Evolutionary conservation across 225 moss, liverwort and hornwort species (phyloP).

Genomic region (Polytrichum formosum): DNA sequence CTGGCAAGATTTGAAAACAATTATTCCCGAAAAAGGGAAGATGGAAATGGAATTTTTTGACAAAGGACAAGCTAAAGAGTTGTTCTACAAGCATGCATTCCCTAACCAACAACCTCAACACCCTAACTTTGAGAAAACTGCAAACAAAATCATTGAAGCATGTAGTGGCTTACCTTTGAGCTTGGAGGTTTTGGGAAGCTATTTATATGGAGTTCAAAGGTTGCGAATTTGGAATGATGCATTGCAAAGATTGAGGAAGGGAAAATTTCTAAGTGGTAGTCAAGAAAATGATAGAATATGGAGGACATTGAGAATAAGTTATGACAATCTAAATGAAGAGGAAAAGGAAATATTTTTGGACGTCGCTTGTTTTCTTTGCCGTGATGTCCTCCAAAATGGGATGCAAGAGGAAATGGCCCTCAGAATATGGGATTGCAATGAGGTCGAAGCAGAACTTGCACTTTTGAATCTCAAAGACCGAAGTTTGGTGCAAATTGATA

Average conservation of each 20-base stretch:
- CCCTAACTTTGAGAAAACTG: background rate
- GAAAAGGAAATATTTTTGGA: conserved; percentile 11
- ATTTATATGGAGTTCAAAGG: background rate
- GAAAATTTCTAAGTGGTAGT: background rate
- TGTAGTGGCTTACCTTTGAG: conserved; percentile 5
- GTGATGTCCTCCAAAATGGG: no score
- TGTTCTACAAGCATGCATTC: conserved; percentile 2
- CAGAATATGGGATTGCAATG: background rate
- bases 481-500: background rate
- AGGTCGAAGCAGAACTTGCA: background rate
- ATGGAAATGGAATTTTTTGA: background rate
- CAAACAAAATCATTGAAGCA: background rate
- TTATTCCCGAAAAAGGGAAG: background rate
- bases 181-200: background rate
- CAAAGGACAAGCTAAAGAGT: background rate
- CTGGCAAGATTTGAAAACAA: background rate
- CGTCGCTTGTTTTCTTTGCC: conserved; percentile 3
- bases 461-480: background rate
- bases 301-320: conserved; percentile 3
- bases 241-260: background rate
- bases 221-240: background rate
- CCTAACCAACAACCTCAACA: no score
- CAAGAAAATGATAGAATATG: background rate
- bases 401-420: background rate
- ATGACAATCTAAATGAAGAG: background rate